Conservation (phyloP, 306 rosid genomes). For the Fragaria vesca region DNA sequence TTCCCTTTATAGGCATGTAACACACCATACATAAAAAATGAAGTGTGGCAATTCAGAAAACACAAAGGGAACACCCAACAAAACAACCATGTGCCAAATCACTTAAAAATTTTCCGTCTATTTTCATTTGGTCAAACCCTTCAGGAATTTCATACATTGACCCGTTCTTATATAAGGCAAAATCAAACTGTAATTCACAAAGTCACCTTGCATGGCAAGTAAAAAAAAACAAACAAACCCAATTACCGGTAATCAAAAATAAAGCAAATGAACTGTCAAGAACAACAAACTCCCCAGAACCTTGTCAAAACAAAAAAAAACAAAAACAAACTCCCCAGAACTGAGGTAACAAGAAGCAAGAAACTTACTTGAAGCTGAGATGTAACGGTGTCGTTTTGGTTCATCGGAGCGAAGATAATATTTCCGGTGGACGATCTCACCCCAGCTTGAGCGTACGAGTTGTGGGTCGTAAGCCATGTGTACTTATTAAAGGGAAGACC, state of each 20-base stretch:
- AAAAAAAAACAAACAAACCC: neutral
- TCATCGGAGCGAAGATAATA: constrained; percentile 52
- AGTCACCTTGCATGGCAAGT: neutral
- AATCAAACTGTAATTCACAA: neutral
- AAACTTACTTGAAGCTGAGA: constrained; percentile 65
- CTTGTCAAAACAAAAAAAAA: too few species aligned
- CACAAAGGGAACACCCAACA: neutral
- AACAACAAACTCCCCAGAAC: neutral
- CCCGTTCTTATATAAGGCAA: neutral
- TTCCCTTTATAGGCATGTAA: neutral
- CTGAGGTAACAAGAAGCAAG: neutral
- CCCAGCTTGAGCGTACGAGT: constrained; percentile 67
- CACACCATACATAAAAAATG: neutral
- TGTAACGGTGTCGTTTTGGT: constrained; percentile 74
- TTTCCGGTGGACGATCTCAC: constrained; percentile 67
- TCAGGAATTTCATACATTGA: neutral
- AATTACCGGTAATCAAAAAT: neutral
- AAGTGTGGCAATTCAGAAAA: neutral
- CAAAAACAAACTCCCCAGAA: neutral
- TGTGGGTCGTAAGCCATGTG: constrained; percentile 96
- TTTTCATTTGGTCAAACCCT: neutral
- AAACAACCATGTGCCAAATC: constrained; percentile 7
- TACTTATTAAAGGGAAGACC: constrained; percentile 74
- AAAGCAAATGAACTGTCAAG: neutral
- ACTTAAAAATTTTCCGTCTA: neutral